phyloP scores from a whole-genome alignment of 768 basidiomycete genomes.

The Trametes punicea region DNA sequence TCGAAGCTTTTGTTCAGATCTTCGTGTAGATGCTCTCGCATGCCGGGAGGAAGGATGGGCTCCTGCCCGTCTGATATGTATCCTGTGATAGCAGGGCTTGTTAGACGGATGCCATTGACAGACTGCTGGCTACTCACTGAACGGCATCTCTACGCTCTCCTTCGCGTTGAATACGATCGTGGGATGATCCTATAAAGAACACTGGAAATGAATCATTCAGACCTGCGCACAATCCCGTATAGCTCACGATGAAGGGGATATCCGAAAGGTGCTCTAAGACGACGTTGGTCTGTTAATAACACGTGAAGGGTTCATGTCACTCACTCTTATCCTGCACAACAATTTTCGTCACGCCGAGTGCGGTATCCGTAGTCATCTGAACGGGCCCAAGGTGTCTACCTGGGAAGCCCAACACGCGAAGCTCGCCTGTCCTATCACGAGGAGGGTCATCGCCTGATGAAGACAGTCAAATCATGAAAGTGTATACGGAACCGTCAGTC shows the following conservation, averaged over 20 bases:
- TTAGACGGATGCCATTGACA: neutral
- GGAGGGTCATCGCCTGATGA: constrained; percentile 89
- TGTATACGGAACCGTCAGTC: neutral
- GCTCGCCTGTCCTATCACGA: constrained; percentile 85
- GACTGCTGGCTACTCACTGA: constrained; percentile 57
- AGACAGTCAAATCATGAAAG: neutral
- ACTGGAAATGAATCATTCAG: neutral
- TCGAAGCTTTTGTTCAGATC: constrained; percentile 89
- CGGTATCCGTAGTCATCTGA: constrained; percentile 99
- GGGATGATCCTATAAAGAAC: constrained; percentile 67
- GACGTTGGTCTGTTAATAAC: neutral
- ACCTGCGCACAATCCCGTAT: neutral
- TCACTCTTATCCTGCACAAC: constrained; percentile 71
- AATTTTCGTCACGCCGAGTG: constrained; percentile 83
- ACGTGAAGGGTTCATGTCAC: constrained; percentile 12
- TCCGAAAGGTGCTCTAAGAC: constrained; percentile 54
- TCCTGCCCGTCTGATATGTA: constrained; percentile 50
- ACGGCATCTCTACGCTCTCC: constrained; percentile 98
- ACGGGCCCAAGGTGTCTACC: constrained; percentile 78
- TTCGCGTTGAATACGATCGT: constrained; percentile 83
- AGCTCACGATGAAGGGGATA: constrained; percentile 71
- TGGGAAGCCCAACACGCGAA: constrained; percentile 85
- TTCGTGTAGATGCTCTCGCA: constrained; percentile 80
- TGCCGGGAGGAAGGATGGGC: constrained; percentile 83
- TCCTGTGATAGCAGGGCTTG: constrained; percentile 28